A percentile compares a stretch with the other conserved stretches of the same genome.
These are phyloP conservation scores for Solanum medicagineum DNA, from an alignment of 257 asterid genomes.

Conservation along the genomic window DNA sequence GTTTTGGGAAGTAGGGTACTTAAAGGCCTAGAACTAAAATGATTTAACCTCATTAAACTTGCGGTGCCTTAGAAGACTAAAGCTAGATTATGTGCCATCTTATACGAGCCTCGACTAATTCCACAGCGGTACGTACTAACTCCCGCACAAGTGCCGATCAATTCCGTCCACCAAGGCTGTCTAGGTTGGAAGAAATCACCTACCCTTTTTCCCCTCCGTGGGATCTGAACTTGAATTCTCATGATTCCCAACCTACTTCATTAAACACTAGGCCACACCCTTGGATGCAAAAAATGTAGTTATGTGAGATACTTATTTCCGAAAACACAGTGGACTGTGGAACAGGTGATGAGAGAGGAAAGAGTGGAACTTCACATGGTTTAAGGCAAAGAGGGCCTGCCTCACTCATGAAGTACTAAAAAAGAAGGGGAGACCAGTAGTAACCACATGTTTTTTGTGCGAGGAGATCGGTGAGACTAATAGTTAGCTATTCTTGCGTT, in stretches of 20 bases:
- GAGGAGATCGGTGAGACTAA: too few species aligned
- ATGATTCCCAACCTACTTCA: neutral
- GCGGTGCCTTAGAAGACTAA: neutral
- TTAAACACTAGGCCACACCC: neutral
- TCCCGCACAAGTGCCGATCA: neutral
- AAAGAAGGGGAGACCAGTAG: too few species aligned
- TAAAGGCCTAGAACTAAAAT: neutral
- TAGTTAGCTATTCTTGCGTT: too few species aligned
- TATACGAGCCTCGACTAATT: neutral
- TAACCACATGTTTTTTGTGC: too few species aligned
- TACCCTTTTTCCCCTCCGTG: neutral
- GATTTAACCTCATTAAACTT: neutral
- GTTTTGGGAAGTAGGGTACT: neutral
- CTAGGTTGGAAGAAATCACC: neutral
- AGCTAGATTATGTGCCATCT: neutral
- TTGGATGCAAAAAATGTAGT: neutral
- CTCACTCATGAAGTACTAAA: too few species aligned
- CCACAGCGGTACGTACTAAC: neutral
- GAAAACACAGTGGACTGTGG: neutral
- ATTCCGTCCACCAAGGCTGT: neutral
- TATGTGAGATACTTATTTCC: neutral
- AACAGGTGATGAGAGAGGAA: neutral
- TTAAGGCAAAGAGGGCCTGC: too few species aligned
- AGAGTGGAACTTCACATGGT: neutral
- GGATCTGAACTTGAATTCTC: neutral